Base-by-base conservation (phyloP, 1,284 basidiomycete genomes). In the Ganoderma lucidum region DNA sequence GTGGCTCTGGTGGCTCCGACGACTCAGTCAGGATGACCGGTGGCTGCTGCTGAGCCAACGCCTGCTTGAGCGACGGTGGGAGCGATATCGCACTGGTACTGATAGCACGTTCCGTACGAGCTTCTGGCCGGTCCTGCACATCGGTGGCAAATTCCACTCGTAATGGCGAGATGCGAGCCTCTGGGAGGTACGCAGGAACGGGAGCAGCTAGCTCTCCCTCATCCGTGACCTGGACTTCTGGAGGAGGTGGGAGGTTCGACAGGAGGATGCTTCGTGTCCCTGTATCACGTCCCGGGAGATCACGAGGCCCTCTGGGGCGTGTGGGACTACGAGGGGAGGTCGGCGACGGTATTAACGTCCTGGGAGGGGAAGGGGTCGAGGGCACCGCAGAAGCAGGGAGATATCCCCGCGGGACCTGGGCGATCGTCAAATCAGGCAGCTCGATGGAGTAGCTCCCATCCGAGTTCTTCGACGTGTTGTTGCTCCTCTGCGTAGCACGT, bases 371-470 rank as follows among this genome's bases (percentile, higher is more conserved):
- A 19, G 72, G 67, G 12, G 70, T 66, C 42, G 73, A 66, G 17
- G 73, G 71, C 39, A 71, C 69, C 6, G 67, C 65, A n/a, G 70
- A 71, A 28, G 72, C 55, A 30, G 74, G 62, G 64, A 73, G 67
- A 61, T 78, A 74, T 28, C 73, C 74, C 48, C 72, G 69, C 51
- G 75, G 71, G 6, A 71, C 74, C 63, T 72, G 72, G 39, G 72
- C 70, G 56, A 75, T 71, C 14, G 73, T 73, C 53, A 77, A 70
- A 64, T 73, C 73, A 12, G 79, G 79, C 12, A 80, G 71, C 44
- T 77, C 76, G 64, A 80, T 79, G 30, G 79, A 76, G 69, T 76
- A 80, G 70, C 78, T 79, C 41, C 79, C 79, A 65, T 80, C 78
- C 62, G 79, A 80, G 72, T 80, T 80, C 68, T 79, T 77, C 23